These are phyloP conservation scores for Fusarium lateritium DNA, from an alignment of 2,329 filamentous ascomycete genomes.

Conservation along the genomic window DNA sequence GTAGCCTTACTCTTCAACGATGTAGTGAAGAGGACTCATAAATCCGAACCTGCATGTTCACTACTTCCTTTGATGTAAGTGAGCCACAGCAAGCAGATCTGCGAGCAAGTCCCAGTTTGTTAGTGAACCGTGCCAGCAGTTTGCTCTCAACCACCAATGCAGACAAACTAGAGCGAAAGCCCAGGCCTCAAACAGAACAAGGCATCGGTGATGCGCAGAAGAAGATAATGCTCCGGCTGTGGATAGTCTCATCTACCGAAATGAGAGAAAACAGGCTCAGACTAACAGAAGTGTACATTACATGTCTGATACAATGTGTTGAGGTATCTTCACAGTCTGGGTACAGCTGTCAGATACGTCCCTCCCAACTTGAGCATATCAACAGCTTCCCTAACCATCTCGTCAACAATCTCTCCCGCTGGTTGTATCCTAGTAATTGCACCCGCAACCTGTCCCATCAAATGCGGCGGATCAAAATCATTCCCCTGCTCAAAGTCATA, in stretches of 20 bases:
- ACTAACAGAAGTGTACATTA: not conserved
- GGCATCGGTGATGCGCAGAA: not conserved
- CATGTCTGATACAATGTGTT: not conserved
- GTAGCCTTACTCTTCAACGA: slow-evolving; percentile 29
- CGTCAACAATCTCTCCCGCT: slow-evolving; percentile 85
- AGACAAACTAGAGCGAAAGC: not conserved
- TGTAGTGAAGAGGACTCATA: slow-evolving; percentile 31
- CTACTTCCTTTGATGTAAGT: not conserved
- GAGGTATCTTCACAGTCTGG: slow-evolving; percentile 60
- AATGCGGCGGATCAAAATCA: slow-evolving; percentile 86
- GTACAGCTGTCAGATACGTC: slow-evolving; percentile 66
- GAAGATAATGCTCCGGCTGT: not conserved
- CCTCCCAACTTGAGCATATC: slow-evolving; percentile 75
- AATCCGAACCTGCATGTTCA: not conserved
- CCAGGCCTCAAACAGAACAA: not conserved
- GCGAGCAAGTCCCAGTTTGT: slow-evolving; percentile 5
- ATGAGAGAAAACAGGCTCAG: not conserved
- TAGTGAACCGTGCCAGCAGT: slow-evolving; percentile 4
- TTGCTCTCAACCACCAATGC: not conserved
- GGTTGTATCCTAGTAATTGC: slow-evolving; percentile 83
- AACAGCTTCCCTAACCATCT: slow-evolving; percentile 87
- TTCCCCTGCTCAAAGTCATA: slow-evolving; percentile 86
- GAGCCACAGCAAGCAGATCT: not conserved
- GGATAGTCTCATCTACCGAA: not conserved
- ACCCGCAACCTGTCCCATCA: slow-evolving; percentile 95